Base-by-base conservation (phyloP, 768 basidiomycete genomes). In the Collybia sordida region DNA sequence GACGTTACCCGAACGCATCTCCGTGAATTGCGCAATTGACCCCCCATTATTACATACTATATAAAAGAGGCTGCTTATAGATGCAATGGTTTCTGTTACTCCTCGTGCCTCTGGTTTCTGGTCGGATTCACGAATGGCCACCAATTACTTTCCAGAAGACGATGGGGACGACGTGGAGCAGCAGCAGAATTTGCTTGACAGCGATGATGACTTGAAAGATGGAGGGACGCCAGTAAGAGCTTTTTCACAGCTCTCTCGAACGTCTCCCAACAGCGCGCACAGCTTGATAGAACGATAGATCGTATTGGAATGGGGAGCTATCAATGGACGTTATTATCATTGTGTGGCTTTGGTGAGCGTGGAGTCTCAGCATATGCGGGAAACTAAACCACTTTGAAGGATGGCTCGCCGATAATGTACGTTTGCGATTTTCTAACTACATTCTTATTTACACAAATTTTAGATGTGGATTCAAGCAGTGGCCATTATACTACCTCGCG, bases 391-490 rank as follows among this genome's bases (percentile, higher is more conserved):
- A 14, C 21, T 24, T 37, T 38, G 15, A 59, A 90, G 93, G 93
- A 24, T 96, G 93, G 93, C 75, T 92, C 78, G 92, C 93, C 47
- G 93, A 96, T 69, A 95, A 95, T 66, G 92, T 93, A 63, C 59
- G 72, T 68, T 59, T 47, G 47, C 39, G 9, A 41, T 45, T 42
- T 34, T 45, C 37, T 48, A 25, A 40, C 39, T 41, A 31, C 17
- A 45, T 48, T 27, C 51, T 40, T 54, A 55, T 60, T 71, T 56
- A 73, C 64, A 40, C 52, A 53, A 57, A 43, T 22, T 52, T 55
- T 64, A 94, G 92, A 93, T 93, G 91, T 94, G 91, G 91, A 82
- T 95, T 47, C 90, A 94, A 78, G 88, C 90, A 11, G 70, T 89
- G 4, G 90, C 96, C 21, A 92, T 98, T 28, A 90, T 96, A 40